A percentile compares a stretch with the other conserved stretches of the same genome.
Conservation (phyloP, 352 stramenopile genomes). For the Saprolegnia diclina region DNA sequence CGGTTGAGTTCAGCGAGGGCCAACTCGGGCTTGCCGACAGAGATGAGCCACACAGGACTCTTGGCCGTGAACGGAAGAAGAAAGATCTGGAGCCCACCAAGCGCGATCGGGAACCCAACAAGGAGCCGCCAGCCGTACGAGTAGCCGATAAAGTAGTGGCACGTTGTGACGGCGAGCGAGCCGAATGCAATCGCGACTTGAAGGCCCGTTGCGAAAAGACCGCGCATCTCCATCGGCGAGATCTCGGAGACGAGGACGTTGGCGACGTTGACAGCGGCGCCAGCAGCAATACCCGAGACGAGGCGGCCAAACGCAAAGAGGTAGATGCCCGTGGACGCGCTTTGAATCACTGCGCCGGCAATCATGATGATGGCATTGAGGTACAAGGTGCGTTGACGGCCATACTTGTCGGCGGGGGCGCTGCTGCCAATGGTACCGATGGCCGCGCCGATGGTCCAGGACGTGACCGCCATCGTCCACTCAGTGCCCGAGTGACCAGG, state of each 20-base stretch:
- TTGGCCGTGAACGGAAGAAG: slow-evolving; percentile 24
- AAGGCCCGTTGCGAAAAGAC: slow-evolving; percentile 34
- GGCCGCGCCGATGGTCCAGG: slow-evolving; percentile 33
- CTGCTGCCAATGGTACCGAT: slow-evolving; percentile 18
- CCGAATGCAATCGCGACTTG: slow-evolving; percentile 41
- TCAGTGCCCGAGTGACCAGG: slow-evolving; percentile 35
- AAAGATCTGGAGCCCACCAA: slow-evolving; percentile 39
- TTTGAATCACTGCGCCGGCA: slow-evolving; percentile 34
- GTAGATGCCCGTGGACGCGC: slow-evolving; percentile 34
- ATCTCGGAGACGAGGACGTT: slow-evolving; percentile 48
- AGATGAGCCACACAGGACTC: slow-evolving; percentile 18
- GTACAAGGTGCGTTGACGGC: slow-evolving; percentile 36
- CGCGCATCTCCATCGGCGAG: slow-evolving; percentile 39
- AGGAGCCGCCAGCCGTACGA: slow-evolving; percentile 34
- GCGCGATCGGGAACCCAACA: slow-evolving; percentile 46
- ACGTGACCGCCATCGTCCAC: slow-evolving; percentile 39
- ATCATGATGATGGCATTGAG: slow-evolving; percentile 47
- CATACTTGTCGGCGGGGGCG: slow-evolving; percentile 34
- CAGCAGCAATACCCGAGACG: slow-evolving; percentile 50
- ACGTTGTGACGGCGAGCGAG: slow-evolving; percentile 39
- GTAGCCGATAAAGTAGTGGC: slow-evolving; percentile 37
- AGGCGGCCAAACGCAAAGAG: slow-evolving; percentile 37
- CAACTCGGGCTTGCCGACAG: not conserved
- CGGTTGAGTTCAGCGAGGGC: not conserved
- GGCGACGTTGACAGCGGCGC: slow-evolving; percentile 38